phyloP scores from a whole-genome alignment of 1,284 basidiomycete genomes.

The Trametes versicolor region DNA sequence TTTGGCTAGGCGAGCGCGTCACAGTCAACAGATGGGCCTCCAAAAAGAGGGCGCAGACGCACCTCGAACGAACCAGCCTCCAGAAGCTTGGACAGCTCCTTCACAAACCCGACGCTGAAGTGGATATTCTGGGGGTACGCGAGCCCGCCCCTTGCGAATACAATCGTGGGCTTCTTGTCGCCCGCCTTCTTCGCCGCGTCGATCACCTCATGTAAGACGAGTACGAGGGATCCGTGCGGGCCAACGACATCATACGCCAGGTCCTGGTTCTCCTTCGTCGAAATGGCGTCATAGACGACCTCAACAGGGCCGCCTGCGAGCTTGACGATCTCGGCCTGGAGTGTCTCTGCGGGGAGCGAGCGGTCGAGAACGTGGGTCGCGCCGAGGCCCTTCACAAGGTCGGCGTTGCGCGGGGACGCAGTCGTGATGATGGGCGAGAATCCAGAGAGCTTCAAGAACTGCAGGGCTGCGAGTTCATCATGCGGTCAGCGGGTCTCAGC shows the following conservation, averaged over 20 bases:
- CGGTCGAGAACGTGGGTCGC: constrained; percentile 49
- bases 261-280: constrained; percentile 33
- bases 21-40: background rate
- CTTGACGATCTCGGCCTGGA: constrained; percentile 30
- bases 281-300: constrained; percentile 41
- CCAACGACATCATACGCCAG: constrained; percentile 35
- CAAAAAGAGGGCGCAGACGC: constrained; percentile 9
- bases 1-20: constrained; percentile 18
- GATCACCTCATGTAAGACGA: constrained; percentile 23
- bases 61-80: constrained; percentile 50
- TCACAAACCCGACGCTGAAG: constrained; percentile 42
- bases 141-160: constrained; percentile 12
- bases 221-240: constrained; percentile 32
- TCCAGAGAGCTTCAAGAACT: constrained; percentile 46
- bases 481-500: background rate
- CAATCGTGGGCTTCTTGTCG: constrained; percentile 20
- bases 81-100: constrained; percentile 44
- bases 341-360: constrained; percentile 22
- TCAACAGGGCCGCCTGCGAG: constrained; percentile 33
- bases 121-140: constrained; percentile 34
- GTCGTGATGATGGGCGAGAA: constrained; percentile 47
- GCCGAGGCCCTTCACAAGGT: constrained; percentile 46
- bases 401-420: constrained; percentile 45
- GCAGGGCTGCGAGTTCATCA: constrained; percentile 35
- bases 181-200: constrained; percentile 15